Evolutionary conservation across 371 early-diverging fungal genomes (phyloP).

Genomic region (Mucor circinelloides): DNA sequence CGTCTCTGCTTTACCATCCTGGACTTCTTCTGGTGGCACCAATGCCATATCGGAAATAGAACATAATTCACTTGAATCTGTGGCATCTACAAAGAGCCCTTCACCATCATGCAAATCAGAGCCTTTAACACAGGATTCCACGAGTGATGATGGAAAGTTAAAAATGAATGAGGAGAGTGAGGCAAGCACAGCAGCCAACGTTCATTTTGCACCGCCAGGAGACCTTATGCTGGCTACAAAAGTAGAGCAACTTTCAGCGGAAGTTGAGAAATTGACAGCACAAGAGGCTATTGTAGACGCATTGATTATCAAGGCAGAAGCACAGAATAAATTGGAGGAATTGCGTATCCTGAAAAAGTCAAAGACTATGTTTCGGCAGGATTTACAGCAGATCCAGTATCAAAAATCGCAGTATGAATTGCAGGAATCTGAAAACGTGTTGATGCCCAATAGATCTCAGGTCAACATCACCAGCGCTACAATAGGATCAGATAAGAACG

Average conservation of each 20-base stretch:
- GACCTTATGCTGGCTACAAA: constrained; percentile 66
- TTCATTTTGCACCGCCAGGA: constrained; percentile 69
- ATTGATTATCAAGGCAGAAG: constrained; percentile 63
- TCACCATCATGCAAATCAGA: not conserved
- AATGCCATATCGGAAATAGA: constrained; percentile 36
- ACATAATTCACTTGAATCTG: constrained; percentile 32
- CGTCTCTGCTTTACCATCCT: constrained; percentile 30
- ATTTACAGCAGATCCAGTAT: constrained; percentile 61
- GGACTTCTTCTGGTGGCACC: constrained; percentile 44
- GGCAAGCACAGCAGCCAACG: constrained; percentile 19
- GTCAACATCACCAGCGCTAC: constrained; percentile 63
- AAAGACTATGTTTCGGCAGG: constrained; percentile 59
- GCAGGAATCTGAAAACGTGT: constrained; percentile 67
- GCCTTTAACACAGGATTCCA: not conserved
- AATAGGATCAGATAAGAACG: constrained; percentile 55
- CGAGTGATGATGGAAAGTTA: not conserved
- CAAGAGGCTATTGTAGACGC: constrained; percentile 71
- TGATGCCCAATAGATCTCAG: constrained; percentile 65
- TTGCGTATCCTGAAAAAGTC: constrained; percentile 67
- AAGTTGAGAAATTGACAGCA: constrained; percentile 61
- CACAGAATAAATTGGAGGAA: constrained; percentile 51
- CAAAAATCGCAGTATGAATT: constrained; percentile 71
- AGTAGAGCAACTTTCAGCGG: constrained; percentile 53
- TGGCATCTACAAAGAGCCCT: not conserved
- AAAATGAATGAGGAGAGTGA: not conserved